Base-by-base conservation (phyloP, 768 basidiomycete species). In the Trametes punicea region DNA sequence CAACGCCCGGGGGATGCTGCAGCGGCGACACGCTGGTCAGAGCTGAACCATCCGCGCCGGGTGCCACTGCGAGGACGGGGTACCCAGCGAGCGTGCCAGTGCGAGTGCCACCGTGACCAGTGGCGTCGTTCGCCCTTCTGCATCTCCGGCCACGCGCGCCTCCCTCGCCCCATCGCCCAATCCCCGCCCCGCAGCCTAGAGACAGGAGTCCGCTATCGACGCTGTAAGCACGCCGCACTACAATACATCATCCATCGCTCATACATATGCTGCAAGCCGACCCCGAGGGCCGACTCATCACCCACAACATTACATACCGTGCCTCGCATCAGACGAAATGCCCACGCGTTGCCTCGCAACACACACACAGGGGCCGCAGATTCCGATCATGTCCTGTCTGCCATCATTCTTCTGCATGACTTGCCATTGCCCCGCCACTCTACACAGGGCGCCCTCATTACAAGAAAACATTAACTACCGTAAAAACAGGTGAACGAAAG, bases 401-500 rank as follows among this genome's bases (percentile, higher is more conserved):
- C 8, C 52, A 46, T 54, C 52, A 34, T 54, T 54, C 36, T 44
- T 54, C 52, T 54, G 44, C 52, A 44, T 54, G 34, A 46, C 46
- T 54, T 34, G 34, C 46, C 30, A 39, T 46, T 54, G 52, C 44
- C 44, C n/a, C 30, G 20, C 34, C 52, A 20, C 48, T 25, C 49
- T 26, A 15, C 45, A 11, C 34, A 18, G 20, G 46, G 46, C 46
- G 45, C 61, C 61, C 57, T 49, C 23, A 51, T 33, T 60, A 61
- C 57, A 59, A 59, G 49, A 57, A 56, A 64, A 51, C 49, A 53
- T 46, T 39, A 40, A 56, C 50, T 64, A 64, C 51, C 36, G 42
- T 63, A 60, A 20, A n/a, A 55, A 36, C 23, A 46, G 23, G 30
- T 48, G 34, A 51, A 55, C 8, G 46, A 60, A 18, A 48, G 49